phyloP scores from a whole-genome alignment of 495 filamentous ascomycete species.

The Annulohypoxylon maeteangense region DNA sequence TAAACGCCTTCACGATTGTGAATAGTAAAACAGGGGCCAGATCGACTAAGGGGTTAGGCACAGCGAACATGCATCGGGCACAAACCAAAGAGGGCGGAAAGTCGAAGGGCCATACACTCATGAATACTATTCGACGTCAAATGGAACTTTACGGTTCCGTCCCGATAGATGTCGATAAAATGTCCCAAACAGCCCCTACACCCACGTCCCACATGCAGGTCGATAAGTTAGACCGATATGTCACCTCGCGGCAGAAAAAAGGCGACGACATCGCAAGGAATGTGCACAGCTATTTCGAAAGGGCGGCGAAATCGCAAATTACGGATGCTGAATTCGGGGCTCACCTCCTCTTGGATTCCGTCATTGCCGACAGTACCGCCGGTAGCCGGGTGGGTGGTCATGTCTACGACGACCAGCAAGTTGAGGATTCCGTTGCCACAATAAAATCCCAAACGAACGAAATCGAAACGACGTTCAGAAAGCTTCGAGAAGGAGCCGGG shows the following conservation, averaged over 20 bases:
- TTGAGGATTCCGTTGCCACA: constrained; percentile 43
- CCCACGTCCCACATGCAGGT: constrained; percentile 10
- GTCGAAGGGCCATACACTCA: constrained; percentile 5
- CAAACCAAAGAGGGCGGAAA: neutral
- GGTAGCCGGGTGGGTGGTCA: constrained; percentile 17
- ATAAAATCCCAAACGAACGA: constrained; percentile 37
- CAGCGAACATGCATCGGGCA: neutral
- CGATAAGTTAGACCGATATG: constrained; percentile 37
- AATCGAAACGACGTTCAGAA: constrained; percentile 27
- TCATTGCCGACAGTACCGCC: constrained; percentile 39
- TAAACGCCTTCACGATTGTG: constrained; percentile 15
- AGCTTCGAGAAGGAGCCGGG: constrained; percentile 18
- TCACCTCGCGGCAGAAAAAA: constrained; percentile 36
- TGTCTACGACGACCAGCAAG: constrained; percentile 44
- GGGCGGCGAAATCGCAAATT: constrained; percentile 25
- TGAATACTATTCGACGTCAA: constrained; percentile 29
- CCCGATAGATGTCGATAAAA: constrained; percentile 26
- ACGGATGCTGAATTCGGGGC: constrained; percentile 40
- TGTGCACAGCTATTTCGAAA: constrained; percentile 42
- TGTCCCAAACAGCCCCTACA: neutral
- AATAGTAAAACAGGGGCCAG: constrained; percentile 9
- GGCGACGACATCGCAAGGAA: constrained; percentile 40
- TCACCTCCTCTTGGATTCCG: constrained; percentile 42
- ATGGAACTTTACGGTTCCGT: constrained; percentile 45
- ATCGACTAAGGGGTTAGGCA: neutral